phyloP scores from a whole-genome alignment of 352 stramenopile species.

The Phytophthora agathidicida region DNA sequence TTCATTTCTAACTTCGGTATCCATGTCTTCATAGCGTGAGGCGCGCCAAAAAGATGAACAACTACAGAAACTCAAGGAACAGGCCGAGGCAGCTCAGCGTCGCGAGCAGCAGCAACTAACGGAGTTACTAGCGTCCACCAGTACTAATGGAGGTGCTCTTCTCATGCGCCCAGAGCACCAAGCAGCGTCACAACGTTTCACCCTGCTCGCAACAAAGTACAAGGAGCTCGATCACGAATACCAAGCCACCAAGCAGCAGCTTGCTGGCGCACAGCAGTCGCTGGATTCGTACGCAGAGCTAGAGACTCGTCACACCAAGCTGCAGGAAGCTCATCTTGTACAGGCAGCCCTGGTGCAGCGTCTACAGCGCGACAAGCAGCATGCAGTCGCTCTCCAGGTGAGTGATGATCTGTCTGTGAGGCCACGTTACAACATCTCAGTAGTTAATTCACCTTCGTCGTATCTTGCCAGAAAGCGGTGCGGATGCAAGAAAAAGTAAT shows the following conservation, averaged over 20 bases:
- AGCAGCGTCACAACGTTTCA: conserved; percentile 56
- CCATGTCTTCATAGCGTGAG: conserved; percentile 42
- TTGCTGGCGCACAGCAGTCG: conserved; percentile 39
- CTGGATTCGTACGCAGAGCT: conserved; percentile 41
- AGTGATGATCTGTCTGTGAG: neutral
- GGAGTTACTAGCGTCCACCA: conserved; percentile 36
- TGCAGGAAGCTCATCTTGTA: conserved; percentile 76
- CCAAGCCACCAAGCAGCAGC: conserved; percentile 34
- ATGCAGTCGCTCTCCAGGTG: conserved; percentile 57
- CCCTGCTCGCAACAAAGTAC: conserved; percentile 65
- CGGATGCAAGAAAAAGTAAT: conserved; percentile 85
- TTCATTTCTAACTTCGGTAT: neutral
- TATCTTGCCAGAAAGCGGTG: conserved; percentile 57
- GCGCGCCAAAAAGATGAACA: conserved; percentile 52
- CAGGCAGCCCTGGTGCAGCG: conserved; percentile 72
- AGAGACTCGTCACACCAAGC: conserved; percentile 53
- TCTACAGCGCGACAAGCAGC: conserved; percentile 70
- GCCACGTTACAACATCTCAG: neutral
- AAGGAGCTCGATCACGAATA: conserved; percentile 63
- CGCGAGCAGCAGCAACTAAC: conserved; percentile 49
- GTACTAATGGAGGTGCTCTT: conserved; percentile 8
- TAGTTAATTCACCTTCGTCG: conserved; percentile 7
- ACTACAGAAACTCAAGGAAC: conserved; percentile 40
- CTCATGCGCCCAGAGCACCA: conserved; percentile 11
- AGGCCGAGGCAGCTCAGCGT: conserved; percentile 35